Conservation (phyloP, 345 rosid genomes). For the Draba incana region DNA sequence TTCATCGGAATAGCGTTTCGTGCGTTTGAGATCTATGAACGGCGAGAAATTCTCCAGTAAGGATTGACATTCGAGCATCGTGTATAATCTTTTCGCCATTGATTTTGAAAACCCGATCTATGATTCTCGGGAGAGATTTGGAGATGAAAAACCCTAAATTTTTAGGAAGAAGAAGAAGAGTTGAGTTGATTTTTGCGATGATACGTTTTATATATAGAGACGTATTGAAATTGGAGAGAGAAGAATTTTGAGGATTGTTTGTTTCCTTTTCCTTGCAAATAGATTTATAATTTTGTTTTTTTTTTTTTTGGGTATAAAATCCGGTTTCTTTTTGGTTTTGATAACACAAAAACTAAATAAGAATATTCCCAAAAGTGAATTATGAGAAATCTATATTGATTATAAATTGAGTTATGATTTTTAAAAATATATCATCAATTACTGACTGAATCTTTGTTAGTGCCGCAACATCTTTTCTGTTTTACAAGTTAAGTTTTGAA, state of each 20-base stretch:
- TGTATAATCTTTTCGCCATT: conserved; percentile 9
- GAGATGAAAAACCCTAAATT: conserved; percentile 1
- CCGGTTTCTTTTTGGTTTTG: not conserved
- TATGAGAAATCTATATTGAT: no score
- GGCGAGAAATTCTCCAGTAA: conserved; percentile 31
- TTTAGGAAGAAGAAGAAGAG: not conserved
- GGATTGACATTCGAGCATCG: conserved; percentile 12
- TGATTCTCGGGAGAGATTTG: not conserved
- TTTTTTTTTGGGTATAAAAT: not conserved
- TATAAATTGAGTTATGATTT: no score
- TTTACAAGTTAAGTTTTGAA: no score
- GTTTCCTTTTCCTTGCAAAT: conserved; percentile 2
- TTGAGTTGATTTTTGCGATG: conserved; percentile 6
- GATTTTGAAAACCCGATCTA: not conserved
- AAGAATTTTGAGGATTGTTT: not conserved
- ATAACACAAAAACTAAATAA: no score
- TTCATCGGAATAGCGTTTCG: conserved; percentile 7
- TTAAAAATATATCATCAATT: no score
- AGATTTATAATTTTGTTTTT: not conserved
- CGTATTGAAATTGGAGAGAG: not conserved
- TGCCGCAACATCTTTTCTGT: no score
- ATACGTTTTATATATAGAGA: conserved; percentile 8
- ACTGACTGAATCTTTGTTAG: no score
- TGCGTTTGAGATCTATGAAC: conserved; percentile 28
- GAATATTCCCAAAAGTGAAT: no score